Conservation (phyloP, 1,284 basidiomycete species). For the Boletus smithii region DNA sequence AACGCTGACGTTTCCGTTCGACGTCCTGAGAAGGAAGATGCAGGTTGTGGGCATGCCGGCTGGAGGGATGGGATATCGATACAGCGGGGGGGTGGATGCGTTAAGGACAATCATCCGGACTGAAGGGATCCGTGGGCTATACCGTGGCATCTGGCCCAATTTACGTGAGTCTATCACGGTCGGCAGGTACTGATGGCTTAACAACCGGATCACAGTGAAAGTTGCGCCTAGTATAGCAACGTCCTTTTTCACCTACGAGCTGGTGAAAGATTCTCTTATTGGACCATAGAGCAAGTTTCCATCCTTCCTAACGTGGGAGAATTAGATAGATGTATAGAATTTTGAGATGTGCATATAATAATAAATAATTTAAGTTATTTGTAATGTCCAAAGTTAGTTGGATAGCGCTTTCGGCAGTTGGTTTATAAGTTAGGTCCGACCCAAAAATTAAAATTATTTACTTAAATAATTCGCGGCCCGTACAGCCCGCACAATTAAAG, state of each 20-base stretch:
- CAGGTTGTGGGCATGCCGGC: conserved; percentile 87
- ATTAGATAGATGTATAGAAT: background rate
- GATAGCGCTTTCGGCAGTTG: too few relatives aligned
- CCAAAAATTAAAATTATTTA: too few relatives aligned
- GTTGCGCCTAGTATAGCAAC: conserved; percentile 91
- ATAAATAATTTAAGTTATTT: conserved; percentile 8
- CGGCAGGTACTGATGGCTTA: conserved; percentile 10
- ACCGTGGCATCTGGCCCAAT: conserved; percentile 91
- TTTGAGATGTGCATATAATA: conserved; percentile 5
- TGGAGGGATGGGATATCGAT: conserved; percentile 58
- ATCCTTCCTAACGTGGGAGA: too few relatives aligned
- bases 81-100: conserved; percentile 78
- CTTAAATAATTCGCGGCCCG: too few relatives aligned
- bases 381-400: conserved; percentile 11
- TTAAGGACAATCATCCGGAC: conserved; percentile 63
- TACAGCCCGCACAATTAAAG: background rate
- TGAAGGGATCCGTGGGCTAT: conserved; percentile 76
- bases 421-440: too few relatives aligned
- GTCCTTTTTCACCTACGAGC: conserved; percentile 77
- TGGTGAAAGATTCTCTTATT: conserved; percentile 45
- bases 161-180: conserved; percentile 58
- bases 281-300: conserved; percentile 1
- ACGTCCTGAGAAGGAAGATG: conserved; percentile 92
- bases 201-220: conserved; percentile 54
- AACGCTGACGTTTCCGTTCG: conserved; percentile 93